These are phyloP conservation scores for Neoboletus subvelutipes DNA, from an alignment of 768 basidiomycete species.

Conservation along the genomic window DNA sequence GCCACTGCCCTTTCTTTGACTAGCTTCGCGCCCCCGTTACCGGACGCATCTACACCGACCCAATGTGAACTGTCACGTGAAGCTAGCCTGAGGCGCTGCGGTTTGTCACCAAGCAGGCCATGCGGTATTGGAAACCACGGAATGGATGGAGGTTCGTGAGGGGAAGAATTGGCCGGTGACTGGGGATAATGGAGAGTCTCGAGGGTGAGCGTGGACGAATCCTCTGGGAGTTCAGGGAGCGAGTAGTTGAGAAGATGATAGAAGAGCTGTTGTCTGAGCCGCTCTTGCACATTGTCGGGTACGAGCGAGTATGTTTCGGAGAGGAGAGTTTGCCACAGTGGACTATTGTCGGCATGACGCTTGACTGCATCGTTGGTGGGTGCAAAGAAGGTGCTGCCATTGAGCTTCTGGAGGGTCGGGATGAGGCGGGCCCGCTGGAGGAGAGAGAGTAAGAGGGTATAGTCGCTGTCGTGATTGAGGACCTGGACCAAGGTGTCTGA, in stretches of 20 bases:
- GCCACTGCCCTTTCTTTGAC: slow-evolving; percentile 56
- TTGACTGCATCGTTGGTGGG: slow-evolving; percentile 91
- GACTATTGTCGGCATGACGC: slow-evolving; percentile 37
- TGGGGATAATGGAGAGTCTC: slow-evolving; percentile 75
- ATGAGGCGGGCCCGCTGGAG: slow-evolving; percentile 86
- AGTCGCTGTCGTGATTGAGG: slow-evolving; percentile 74
- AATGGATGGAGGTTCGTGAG: slow-evolving; percentile 64
- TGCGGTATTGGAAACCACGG: slow-evolving; percentile 87
- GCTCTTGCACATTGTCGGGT: slow-evolving; percentile 79
- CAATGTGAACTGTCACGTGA: slow-evolving; percentile 46
- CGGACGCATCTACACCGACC: slow-evolving; percentile 78
- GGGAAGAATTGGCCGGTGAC: slow-evolving; percentile 54
- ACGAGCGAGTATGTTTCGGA: slow-evolving; percentile 34
- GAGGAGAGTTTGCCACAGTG: slow-evolving; percentile 34
- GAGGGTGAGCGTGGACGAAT: slow-evolving; percentile 39
- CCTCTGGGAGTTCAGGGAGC: slow-evolving; percentile 46
- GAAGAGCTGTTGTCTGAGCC: slow-evolving; percentile 86
- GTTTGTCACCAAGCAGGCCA: slow-evolving; percentile 75
- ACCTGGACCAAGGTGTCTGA: slow-evolving; percentile 74
- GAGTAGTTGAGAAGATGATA: slow-evolving; percentile 92
- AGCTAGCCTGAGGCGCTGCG: slow-evolving; percentile 76
- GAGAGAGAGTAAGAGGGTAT: slow-evolving; percentile 68
- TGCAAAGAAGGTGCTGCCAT: slow-evolving; percentile 84
- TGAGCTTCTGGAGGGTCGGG: slow-evolving; percentile 87
- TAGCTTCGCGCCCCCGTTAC: slow-evolving; percentile 70